Base-by-base conservation (phyloP, 345 rosid genomes). In the Anastatica hierochuntica region DNA sequence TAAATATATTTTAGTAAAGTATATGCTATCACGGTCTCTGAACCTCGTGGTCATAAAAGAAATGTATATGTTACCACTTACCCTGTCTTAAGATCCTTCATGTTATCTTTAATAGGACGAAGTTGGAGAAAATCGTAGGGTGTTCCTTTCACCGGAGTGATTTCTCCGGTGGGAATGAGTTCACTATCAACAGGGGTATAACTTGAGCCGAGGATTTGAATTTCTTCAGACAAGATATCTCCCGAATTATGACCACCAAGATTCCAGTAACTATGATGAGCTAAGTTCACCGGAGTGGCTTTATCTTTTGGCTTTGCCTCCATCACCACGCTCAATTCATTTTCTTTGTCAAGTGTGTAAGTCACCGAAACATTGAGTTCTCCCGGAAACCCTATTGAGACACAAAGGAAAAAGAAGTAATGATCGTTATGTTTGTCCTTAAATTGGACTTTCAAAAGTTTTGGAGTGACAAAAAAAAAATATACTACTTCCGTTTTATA, bases 261-360 rank as follows among this genome's bases (percentile, higher is more conserved):
- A 74, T 90, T 90, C 92, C 92, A 90, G 51, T 82, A 90, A 12
- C 80, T 66, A 42, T 92, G 98, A 40, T 82, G 86, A 37, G 88
- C 96, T 26, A 92, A 76, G 57, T 82, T 87, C 27, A 88, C 85
- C 0, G 96, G 95, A 9, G 96, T 92, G 11, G 90, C 72, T 74
- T 78, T 84, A 67, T 74, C 75, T 19, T 74, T 54, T 15, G 95
- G 80, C 56, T 71, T 81, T 44, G 80, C 98, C 55, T 76, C 77
- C 98, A 92, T 88, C 45, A 24, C 66, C 31, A 92, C 77, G 37
- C 69, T 58, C 61, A 88, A 14, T 31, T 50, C 46, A 62, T 72
- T 68, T 10, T 74, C 47, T 16, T 65, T 66, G 15, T 38, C 27
- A 43, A 87, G 71, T 15, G 43, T 71, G 63, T 84, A 88, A 11